phyloP scores from a whole-genome alignment of 352 stramenopile species.

The Thraustochytrium striatum region DNA sequence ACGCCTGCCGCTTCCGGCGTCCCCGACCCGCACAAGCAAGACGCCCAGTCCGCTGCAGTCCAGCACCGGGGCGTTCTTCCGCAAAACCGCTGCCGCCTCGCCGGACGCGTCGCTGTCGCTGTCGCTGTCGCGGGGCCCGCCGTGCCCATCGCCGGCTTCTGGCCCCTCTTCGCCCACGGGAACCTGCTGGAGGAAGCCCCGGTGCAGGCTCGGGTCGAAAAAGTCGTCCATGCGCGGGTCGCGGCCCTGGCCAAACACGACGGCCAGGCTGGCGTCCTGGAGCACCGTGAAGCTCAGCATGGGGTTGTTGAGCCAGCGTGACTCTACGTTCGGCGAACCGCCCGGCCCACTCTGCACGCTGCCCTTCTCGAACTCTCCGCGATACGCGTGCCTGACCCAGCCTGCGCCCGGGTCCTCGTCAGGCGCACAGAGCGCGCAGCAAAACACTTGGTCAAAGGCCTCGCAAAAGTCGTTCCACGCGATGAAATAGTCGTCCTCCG shows the following conservation, averaged over 20 bases:
- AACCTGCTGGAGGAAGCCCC: neutral
- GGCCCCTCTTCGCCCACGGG: neutral
- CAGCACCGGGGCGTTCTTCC: neutral
- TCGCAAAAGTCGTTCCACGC: neutral
- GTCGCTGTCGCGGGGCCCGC: too few relatives aligned
- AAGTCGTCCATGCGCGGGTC: constrained; percentile 29
- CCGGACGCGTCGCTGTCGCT: neutral
- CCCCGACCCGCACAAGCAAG: neutral
- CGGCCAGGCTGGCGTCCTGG: neutral
- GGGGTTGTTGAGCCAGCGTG: constrained; percentile 14
- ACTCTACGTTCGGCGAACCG: neutral
- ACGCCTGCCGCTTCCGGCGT: neutral
- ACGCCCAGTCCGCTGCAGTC: neutral
- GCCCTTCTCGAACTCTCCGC: neutral
- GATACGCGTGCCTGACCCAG: too few relatives aligned
- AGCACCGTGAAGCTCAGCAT: constrained; percentile 1
- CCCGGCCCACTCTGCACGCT: neutral
- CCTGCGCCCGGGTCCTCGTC: too few relatives aligned
- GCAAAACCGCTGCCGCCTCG: neutral
- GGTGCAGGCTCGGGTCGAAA: neutral
- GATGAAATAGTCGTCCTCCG: neutral
- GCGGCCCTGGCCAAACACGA: neutral
- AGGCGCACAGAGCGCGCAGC: neutral
- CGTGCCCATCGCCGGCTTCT: neutral
- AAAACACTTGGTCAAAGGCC: neutral